phyloP scores from a whole-genome alignment of 371 early-diverging fungal genomes.

The Mortierella sp. region DNA sequence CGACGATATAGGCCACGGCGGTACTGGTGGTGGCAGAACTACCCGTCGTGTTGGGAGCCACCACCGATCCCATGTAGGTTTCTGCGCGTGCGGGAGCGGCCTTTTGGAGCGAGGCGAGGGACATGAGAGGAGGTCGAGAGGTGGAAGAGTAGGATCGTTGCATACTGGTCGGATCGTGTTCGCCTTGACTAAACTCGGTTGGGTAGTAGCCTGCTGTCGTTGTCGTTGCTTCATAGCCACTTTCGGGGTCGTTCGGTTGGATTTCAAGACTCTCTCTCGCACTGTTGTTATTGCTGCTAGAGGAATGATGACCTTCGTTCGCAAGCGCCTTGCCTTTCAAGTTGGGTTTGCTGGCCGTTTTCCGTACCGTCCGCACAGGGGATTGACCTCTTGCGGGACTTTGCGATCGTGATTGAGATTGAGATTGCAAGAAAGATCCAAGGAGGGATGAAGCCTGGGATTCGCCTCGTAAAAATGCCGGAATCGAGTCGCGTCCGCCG shows the following conservation, averaged over 20 bases:
- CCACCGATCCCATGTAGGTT: too few species aligned
- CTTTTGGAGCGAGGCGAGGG: too few species aligned
- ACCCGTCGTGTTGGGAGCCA: slow-evolving; percentile 12
- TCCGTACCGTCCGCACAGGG: not conserved
- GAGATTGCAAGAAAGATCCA: slow-evolving; percentile 32
- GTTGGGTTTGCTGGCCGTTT: not conserved
- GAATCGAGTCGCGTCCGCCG: slow-evolving; percentile 31
- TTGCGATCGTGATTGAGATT: not conserved
- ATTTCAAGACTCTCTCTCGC: slow-evolving; percentile 14
- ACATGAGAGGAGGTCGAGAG: too few species aligned
- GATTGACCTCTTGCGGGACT: not conserved
- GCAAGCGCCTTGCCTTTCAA: slow-evolving; percentile 26
- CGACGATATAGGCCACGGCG: slow-evolving; percentile 47
- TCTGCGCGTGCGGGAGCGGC: too few species aligned
- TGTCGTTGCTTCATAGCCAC: not conserved
- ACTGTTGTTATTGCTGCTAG: not conserved
- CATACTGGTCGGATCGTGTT: slow-evolving; percentile 1
- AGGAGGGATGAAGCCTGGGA: slow-evolving; percentile 25
- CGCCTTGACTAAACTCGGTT: too few species aligned
- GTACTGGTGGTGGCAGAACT: slow-evolving; percentile 36
- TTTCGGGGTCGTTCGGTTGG: not conserved
- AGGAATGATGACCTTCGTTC: too few species aligned
- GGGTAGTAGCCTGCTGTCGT: too few species aligned
- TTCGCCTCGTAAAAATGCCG: slow-evolving; percentile 41
- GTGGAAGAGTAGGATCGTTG: too few species aligned